Base-by-base conservation (phyloP, 805 yeast genomes). In the Blastobotrys terrestris region DNA sequence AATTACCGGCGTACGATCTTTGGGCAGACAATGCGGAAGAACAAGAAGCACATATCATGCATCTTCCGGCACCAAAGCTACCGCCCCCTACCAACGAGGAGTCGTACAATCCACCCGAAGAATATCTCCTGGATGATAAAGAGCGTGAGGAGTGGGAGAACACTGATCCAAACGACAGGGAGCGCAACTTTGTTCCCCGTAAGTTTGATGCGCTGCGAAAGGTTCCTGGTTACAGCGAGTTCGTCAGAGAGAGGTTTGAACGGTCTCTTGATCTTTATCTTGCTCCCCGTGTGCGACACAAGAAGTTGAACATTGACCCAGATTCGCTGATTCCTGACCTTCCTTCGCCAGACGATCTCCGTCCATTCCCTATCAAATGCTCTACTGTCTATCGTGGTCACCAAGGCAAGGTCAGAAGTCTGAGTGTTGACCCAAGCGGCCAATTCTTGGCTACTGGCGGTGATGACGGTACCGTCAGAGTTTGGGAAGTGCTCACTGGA, bases 401-500 rank as follows among this genome's bases (percentile, higher is more conserved):
- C 67, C 72, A 72, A 44, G 96, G 85, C 44, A 84, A 84, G 63
- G 83, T 94, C 48, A 83, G 99, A 68, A 77, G 92, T 1, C 65
- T 94, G 26, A 80, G 91, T 6, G 78, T 92, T 47, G 96, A 92
- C 66, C 95, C 96, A 49, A 76, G 83, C 31, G 99, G 99, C 3
- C 76, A 85, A 61, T 94, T 96, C 94, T 74, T 94, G 53, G 99
- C 99, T 18, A 94, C 99, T 2, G 99, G 97, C 54, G 87, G 96
- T 15, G 98, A 94, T 67, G 99, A 94, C 67, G 98, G 98, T 52
- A 79, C 91, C 15, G 91, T 94, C 4, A 79, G 97, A 61, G 78
- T 94, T n/a, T 94, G 99, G 98, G 99, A 94, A 72, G 84, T 90
- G 16, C 72, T 90, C 55, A 88, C 97, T 3, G 99, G 99, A 46